These are phyloP conservation scores for Pilaira anomala DNA, from an alignment of 192 early-diverging fungal species.

Conservation along the genomic window DNA sequence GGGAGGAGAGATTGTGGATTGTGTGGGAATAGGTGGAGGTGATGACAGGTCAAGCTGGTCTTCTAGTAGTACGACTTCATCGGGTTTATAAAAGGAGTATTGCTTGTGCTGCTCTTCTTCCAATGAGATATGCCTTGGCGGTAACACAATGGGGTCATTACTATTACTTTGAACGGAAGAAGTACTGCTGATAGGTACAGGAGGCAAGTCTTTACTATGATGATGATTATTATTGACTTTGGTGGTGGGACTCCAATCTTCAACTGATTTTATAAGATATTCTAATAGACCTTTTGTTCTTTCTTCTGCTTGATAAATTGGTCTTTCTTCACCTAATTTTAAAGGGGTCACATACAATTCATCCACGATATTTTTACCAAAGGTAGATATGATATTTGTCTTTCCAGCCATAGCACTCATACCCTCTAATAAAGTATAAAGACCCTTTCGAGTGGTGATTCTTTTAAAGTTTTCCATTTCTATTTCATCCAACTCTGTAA, in stretches of 20 bases:
- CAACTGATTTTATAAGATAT: slow-evolving; percentile 21
- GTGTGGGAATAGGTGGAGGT: no score
- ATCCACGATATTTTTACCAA: slow-evolving; percentile 36
- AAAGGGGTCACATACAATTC: slow-evolving; percentile 31
- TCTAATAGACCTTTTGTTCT: slow-evolving; percentile 26
- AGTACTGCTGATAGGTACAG: no score
- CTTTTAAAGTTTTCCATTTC: slow-evolving; percentile 37
- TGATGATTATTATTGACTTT: neutral
- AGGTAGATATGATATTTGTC: slow-evolving; percentile 34
- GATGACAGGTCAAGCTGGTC: no score
- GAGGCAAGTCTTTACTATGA: no score
- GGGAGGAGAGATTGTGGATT: no score
- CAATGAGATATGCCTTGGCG: neutral
- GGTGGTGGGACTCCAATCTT: slow-evolving; percentile 29
- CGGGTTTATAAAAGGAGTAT: slow-evolving; percentile 1
- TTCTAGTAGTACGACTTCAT: neutral
- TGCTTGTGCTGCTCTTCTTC: neutral
- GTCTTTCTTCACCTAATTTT: slow-evolving; percentile 17
- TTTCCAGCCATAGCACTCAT: slow-evolving; percentile 36
- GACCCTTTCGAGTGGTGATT: slow-evolving; percentile 25
- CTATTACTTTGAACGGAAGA: no score
- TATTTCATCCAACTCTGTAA: slow-evolving; percentile 21
- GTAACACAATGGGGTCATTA: slow-evolving; percentile 18
- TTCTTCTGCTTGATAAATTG: slow-evolving; percentile 22
- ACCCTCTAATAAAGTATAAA: slow-evolving; percentile 35